phyloP scores from a whole-genome alignment of 2,329 filamentous ascomycete genomes.

The Fusarium verrucosum region DNA sequence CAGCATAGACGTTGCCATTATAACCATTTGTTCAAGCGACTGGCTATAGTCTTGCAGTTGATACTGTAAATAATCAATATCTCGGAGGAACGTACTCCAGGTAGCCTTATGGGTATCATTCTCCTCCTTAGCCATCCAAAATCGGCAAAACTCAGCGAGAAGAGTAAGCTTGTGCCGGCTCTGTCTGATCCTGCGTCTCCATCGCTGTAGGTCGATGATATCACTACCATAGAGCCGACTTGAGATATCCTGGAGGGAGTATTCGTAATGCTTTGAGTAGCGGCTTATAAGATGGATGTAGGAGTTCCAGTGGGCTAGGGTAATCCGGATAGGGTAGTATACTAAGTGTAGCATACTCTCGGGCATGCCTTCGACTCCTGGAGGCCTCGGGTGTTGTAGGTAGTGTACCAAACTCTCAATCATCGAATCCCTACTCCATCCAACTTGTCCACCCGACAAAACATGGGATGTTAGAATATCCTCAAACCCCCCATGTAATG shows the following conservation, averaged over 20 bases:
- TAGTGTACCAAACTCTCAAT: not conserved
- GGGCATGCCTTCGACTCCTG: too few species aligned
- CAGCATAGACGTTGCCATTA: not conserved
- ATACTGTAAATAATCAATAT: accelerated
- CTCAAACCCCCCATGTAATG: not conserved
- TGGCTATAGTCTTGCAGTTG: not conserved
- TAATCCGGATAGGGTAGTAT: not conserved
- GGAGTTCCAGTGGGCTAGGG: not conserved
- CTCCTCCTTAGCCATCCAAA: accelerated
- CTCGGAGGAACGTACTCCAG: accelerated
- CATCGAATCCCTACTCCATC: accelerated
- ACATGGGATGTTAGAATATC: not conserved
- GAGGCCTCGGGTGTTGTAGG: not conserved
- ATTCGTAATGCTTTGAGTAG: not conserved
- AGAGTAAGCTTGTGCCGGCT: accelerated
- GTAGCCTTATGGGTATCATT: not conserved
- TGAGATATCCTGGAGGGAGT: not conserved
- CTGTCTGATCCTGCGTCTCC: not conserved
- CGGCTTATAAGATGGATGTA: not conserved
- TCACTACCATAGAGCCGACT: not conserved
- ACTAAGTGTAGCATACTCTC: not conserved
- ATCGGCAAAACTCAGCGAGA: accelerated
- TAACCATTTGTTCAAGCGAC: not conserved
- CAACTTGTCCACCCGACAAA: too few species aligned
- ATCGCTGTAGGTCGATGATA: not conserved